Conservation (phyloP, 2,329 filamentous ascomycete genomes). For the Cercospora beticola region DNA sequence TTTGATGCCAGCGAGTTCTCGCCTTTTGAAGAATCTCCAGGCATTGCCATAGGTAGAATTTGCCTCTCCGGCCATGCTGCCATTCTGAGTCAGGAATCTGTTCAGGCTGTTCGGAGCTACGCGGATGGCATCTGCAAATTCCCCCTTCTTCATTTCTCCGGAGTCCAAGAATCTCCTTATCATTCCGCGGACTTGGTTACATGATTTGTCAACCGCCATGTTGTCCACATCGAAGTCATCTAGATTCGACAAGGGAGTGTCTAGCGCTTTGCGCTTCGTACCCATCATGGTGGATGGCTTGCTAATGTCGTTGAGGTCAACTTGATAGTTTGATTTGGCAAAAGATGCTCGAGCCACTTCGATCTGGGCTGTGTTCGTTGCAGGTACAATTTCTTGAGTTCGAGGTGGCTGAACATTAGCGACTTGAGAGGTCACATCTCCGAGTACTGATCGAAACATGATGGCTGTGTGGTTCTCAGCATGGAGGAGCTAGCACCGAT, state of each 20-base stretch:
- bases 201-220: constrained; percentile 20
- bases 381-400: neutral
- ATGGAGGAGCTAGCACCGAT: neutral
- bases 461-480: neutral
- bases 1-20: constrained; percentile 51
- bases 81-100: constrained; percentile 54
- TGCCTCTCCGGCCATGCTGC: constrained; percentile 39
- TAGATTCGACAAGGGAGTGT: constrained; percentile 6
- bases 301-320: neutral
- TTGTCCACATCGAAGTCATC: constrained; percentile 22
- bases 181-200: constrained; percentile 43
- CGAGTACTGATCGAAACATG: neutral
- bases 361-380: neutral
- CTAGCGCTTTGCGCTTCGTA: constrained; percentile 17
- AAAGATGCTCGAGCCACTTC: constrained; percentile 11
- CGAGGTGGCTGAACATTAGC: neutral
- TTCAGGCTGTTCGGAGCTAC: constrained; percentile 40
- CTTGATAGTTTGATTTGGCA: constrained; percentile 3
- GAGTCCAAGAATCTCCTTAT: constrained; percentile 46
- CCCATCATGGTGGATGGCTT: neutral
- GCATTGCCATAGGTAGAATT: constrained; percentile 37
- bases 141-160: constrained; percentile 47
- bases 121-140: constrained; percentile 45
- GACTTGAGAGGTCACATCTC: neutral
- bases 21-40: constrained; percentile 50